These are phyloP conservation scores for Nitzschia sp. DNA, from an alignment of 108 stramenopile genomes.

Conservation along the genomic window DNA sequence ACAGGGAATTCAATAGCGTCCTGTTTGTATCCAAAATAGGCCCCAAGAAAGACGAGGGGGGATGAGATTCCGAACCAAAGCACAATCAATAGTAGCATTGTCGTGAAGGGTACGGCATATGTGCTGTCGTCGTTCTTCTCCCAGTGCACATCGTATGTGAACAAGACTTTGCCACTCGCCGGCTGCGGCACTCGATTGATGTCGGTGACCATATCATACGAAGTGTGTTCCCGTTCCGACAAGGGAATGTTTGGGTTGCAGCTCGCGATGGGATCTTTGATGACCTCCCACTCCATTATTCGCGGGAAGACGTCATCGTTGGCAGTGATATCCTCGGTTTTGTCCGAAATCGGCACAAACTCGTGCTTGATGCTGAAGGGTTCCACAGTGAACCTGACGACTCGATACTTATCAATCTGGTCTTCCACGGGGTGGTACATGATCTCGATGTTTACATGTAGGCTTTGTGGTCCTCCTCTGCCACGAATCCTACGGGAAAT, in stretches of 20 bases:
- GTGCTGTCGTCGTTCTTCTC: constrained; percentile 63
- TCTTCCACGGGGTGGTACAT: constrained; percentile 78
- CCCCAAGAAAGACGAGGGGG: constrained; percentile 95
- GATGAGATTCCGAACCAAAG: constrained; percentile 95
- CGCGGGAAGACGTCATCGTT: constrained; percentile 16
- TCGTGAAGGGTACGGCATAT: constrained; percentile 90
- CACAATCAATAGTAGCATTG: constrained; percentile 83
- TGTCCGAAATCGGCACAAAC: constrained; percentile 60
- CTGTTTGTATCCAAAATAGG: constrained; percentile 94
- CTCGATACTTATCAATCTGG: constrained; percentile 20
- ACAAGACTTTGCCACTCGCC: constrained; percentile 71
- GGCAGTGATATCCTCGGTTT: constrained; percentile 14
- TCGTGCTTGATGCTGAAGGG: constrained; percentile 89
- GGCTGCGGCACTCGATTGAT: constrained; percentile 52
- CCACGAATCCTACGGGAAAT: constrained; percentile 85
- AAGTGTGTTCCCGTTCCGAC: constrained; percentile 43
- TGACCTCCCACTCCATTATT: constrained; percentile 36
- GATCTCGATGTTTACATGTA: constrained; percentile 87
- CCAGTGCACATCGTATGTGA: constrained; percentile 93
- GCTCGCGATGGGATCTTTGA: constrained; percentile 57
- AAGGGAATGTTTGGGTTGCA: constrained; percentile 31
- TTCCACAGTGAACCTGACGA: constrained; percentile 88
- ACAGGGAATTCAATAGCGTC: constrained; percentile 93
- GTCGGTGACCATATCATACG: constrained; percentile 57
- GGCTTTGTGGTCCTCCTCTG: constrained; percentile 48